Evolutionary conservation across 768 basidiomycete genomes (phyloP).

Genomic region (Suillus weaverae): DNA sequence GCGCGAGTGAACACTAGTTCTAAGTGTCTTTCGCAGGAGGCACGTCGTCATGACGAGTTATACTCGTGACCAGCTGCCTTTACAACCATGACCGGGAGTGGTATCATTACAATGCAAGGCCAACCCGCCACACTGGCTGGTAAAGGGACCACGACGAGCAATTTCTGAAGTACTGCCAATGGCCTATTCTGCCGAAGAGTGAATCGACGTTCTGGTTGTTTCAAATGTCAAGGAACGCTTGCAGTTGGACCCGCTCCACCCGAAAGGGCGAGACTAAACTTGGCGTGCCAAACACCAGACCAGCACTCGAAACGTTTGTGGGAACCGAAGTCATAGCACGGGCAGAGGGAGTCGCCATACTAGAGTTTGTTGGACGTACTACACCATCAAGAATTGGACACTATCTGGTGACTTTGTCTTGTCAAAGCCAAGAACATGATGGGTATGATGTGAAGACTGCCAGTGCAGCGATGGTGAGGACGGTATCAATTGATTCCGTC

Average conservation of each 20-base stretch:
- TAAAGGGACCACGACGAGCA: background rate
- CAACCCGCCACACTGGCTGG: background rate
- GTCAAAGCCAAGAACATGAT: background rate
- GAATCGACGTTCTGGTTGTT: background rate
- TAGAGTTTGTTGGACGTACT: background rate
- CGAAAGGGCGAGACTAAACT: background rate
- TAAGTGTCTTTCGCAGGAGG: background rate
- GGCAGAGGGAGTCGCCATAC: background rate
- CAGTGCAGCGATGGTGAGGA: background rate
- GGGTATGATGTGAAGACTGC: background rate
- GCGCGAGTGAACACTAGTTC: background rate
- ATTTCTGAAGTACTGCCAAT: background rate
- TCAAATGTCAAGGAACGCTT: background rate
- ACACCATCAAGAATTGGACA: too few relatives aligned
- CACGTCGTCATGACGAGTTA: background rate
- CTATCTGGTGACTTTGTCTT: background rate
- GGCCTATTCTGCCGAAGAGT: background rate
- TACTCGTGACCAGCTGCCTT: background rate
- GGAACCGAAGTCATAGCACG: background rate
- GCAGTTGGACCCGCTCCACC: background rate
- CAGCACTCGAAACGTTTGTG: background rate
- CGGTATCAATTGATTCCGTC: background rate
- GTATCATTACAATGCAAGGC: background rate
- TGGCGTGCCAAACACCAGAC: background rate
- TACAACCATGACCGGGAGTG: background rate